Percentiles rank a stretch among this genome's conserved stretches.
phyloP scores from a whole-genome alignment of 495 filamentous ascomycete genomes.

The Lindgomyces ingoldianus region DNA sequence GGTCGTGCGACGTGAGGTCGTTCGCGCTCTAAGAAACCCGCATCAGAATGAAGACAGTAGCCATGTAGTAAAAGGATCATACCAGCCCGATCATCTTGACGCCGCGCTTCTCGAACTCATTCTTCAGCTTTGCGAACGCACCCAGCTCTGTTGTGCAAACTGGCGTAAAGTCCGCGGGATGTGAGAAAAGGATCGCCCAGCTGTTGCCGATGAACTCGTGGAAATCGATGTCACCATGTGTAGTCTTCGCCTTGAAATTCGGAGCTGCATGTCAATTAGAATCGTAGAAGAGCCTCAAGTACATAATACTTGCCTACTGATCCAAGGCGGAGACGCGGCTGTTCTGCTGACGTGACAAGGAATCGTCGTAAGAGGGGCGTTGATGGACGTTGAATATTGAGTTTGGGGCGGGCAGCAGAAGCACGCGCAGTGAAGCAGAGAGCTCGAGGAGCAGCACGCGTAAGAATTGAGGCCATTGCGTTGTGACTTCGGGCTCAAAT shows the following conservation, averaged over 20 bases:
- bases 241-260: slow-evolving; percentile 67
- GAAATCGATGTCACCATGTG: slow-evolving; percentile 68
- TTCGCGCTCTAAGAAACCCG: slow-evolving; percentile 51
- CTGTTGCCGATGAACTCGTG: slow-evolving; percentile 56
- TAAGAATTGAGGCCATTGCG: slow-evolving; percentile 36
- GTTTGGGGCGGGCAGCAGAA: slow-evolving; percentile 11
- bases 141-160: slow-evolving; percentile 72
- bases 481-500: no score
- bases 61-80: background rate
- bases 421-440: slow-evolving; percentile 13
- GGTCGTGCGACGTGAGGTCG: slow-evolving; percentile 57
- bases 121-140: slow-evolving; percentile 64
- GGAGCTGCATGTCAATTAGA: slow-evolving; percentile 49
- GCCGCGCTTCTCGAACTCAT: slow-evolving; percentile 61
- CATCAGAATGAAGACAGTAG: background rate
- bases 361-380: slow-evolving; percentile 42
- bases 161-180: slow-evolving; percentile 70
- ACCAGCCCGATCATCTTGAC: slow-evolving; percentile 69
- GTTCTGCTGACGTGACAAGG: slow-evolving; percentile 49
- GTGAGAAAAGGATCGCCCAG: slow-evolving; percentile 69
- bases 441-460: slow-evolving; percentile 28
- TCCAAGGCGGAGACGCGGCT: slow-evolving; percentile 63
- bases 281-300: background rate
- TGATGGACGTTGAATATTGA: slow-evolving; percentile 11
- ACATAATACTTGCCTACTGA: slow-evolving; percentile 40